Conservation (phyloP, 2,329 filamentous ascomycete species). For the Ustilaginoidea virens region DNA sequence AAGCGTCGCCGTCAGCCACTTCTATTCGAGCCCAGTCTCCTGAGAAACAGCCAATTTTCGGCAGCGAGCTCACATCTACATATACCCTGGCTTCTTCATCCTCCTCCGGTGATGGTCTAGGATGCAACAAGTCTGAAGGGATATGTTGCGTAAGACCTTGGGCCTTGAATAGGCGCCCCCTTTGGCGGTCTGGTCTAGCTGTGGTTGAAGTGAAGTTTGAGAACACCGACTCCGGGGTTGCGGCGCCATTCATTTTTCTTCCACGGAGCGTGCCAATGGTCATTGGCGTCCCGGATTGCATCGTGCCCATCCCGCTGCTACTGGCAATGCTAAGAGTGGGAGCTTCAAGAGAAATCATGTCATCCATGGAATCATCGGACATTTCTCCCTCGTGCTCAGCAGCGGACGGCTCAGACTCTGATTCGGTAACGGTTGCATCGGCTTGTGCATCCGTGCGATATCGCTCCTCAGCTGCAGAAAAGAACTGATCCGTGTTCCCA, state of each 20-base stretch:
- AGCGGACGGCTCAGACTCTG: conserved; percentile 45
- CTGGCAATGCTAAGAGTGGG: conserved; percentile 65
- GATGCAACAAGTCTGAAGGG: conserved; percentile 66
- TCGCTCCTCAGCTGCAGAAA: conserved; percentile 75
- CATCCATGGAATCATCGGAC: conserved; percentile 83
- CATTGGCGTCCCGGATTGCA: conserved; percentile 69
- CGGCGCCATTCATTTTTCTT: conserved; percentile 51
- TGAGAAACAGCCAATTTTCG: conserved; percentile 89
- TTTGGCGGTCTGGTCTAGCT: conserved; percentile 53
- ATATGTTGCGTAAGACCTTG: conserved; percentile 61
- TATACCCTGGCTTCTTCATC: conserved; percentile 85
- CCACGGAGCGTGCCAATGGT: conserved; percentile 46
- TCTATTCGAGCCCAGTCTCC: conserved; percentile 92
- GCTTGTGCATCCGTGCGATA: conserved; percentile 41
- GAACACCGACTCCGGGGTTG: conserved; percentile 76
- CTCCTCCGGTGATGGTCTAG: conserved; percentile 59
- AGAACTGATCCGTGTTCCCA: conserved; percentile 81
- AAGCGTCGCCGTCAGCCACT: conserved; percentile 53
- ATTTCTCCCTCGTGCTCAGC: conserved; percentile 55
- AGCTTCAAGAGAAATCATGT: conserved; percentile 78
- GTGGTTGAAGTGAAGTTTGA: conserved; percentile 80
- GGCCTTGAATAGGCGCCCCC: conserved; percentile 70
- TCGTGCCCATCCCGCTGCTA: conserved; percentile 64
- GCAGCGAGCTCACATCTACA: conserved; percentile 72
- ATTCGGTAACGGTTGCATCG: conserved; percentile 46